Percentiles rank a stretch among this genome's conserved stretches.
phyloP scores from a whole-genome alignment of 352 stramenopile genomes.

The Detonula confervacea region DNA sequence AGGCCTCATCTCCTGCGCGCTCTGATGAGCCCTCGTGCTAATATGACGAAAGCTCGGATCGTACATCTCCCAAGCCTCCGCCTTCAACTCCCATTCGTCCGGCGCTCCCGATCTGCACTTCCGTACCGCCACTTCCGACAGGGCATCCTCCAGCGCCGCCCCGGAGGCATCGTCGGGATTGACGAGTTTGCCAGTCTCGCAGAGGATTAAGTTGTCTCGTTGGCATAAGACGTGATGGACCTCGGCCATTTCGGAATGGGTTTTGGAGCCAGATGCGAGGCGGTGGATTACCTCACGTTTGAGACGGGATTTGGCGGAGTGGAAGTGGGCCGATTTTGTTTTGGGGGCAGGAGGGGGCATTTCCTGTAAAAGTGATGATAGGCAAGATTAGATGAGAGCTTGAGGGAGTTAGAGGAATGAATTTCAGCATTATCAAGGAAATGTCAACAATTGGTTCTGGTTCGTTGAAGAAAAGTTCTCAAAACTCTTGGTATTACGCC shows the following conservation, averaged over 20 bases:
- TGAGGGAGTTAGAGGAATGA: no score
- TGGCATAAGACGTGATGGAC: slow-evolving; percentile 60
- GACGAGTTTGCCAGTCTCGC: slow-evolving; percentile 52
- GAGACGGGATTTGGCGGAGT: slow-evolving; percentile 71
- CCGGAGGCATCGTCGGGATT: slow-evolving; percentile 82
- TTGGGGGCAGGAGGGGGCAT: slow-evolving; percentile 70
- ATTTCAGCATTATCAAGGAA: no score
- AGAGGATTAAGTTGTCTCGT: slow-evolving; percentile 51
- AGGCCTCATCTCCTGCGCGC: slow-evolving; percentile 49
- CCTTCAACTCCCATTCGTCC: slow-evolving; percentile 79
- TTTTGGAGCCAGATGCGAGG: slow-evolving; percentile 85
- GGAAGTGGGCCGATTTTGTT: slow-evolving; percentile 56
- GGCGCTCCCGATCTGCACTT: slow-evolving; percentile 65
- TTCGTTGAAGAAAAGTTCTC: no score
- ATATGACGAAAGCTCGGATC: slow-evolving; percentile 86
- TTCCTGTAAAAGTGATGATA: slow-evolving; percentile 64
- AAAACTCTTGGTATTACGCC: no score
- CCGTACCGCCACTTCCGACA: slow-evolving; percentile 76
- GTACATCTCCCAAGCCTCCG: slow-evolving; percentile 79
- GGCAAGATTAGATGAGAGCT: no score
- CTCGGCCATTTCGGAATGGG: slow-evolving; percentile 84
- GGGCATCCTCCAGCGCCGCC: slow-evolving; percentile 71
- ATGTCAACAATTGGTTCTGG: no score
- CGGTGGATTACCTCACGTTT: slow-evolving; percentile 87
- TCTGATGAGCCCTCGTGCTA: slow-evolving; percentile 71